These are phyloP conservation scores for Monilinia fructigena DNA, from an alignment of 2,329 filamentous ascomycete genomes.

Conservation along the genomic window DNA sequence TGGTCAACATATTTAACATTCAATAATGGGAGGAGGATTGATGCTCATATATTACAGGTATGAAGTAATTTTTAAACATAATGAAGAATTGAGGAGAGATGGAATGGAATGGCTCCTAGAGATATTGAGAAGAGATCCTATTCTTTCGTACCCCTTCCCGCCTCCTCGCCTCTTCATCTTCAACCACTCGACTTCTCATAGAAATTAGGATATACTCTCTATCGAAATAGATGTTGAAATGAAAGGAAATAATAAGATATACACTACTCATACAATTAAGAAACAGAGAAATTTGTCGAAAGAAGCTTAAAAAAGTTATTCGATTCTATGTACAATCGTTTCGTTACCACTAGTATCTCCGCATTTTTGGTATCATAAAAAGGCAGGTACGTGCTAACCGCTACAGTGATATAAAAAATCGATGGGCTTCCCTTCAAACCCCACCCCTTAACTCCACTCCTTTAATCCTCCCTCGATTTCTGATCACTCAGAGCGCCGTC, in stretches of 20 bases:
- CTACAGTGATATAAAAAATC: constrained; percentile 25
- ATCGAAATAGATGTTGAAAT: too few relatives aligned
- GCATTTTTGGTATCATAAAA: constrained; percentile 17
- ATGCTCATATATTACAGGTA: too few relatives aligned
- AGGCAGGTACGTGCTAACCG: constrained; percentile 12
- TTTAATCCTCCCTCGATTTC: background rate
- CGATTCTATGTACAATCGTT: constrained; percentile 15
- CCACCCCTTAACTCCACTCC: background rate
- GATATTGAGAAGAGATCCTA: too few relatives aligned
- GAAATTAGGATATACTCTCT: too few relatives aligned
- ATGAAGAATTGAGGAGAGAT: too few relatives aligned
- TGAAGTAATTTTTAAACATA: too few relatives aligned
- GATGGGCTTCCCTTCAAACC: background rate
- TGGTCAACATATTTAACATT: too few relatives aligned
- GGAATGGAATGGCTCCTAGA: too few relatives aligned
- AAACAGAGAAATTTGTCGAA: background rate
- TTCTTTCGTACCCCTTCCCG: too few relatives aligned
- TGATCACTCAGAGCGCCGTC: background rate
- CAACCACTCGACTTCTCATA: too few relatives aligned
- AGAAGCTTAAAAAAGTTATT: background rate
- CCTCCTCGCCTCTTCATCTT: too few relatives aligned
- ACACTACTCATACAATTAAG: background rate
- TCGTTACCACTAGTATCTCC: background rate
- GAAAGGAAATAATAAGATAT: background rate
- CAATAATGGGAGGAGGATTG: too few relatives aligned